These are phyloP conservation scores for Puccinia polysora DNA, from an alignment of 1,284 basidiomycete genomes.

Conservation along the genomic window DNA sequence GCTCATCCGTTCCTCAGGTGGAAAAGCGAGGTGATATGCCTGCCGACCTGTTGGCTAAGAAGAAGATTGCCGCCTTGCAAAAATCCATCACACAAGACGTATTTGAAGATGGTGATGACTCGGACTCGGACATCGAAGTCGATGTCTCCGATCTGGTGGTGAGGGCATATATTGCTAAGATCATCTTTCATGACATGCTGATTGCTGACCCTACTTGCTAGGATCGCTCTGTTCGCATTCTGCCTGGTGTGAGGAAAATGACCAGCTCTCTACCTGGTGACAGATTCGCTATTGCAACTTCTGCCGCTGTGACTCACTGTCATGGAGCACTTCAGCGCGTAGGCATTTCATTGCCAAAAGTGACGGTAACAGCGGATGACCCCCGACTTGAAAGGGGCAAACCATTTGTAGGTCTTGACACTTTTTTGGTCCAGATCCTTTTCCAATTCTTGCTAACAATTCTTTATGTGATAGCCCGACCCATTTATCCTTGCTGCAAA, in stretches of 20 bases:
- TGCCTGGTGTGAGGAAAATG: conserved; percentile 67
- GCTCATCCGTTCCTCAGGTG: too few species aligned
- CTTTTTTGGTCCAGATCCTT: not conserved
- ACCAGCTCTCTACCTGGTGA: conserved; percentile 66
- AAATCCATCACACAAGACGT: conserved; percentile 50
- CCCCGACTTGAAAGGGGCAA: conserved; percentile 54
- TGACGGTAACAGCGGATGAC: conserved; percentile 75
- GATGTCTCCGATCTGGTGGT: conserved; percentile 53
- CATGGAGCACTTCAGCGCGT: conserved; percentile 68
- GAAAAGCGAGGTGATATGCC: too few species aligned
- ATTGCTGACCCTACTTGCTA: conserved; percentile 1
- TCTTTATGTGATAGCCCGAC: too few species aligned
- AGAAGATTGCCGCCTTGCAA: too few species aligned
- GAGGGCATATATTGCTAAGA: conserved; percentile 58
- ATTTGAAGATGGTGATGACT: conserved; percentile 60
- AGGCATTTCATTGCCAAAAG: conserved; percentile 65
- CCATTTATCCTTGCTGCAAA: conserved; percentile 70
- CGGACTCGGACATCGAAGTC: conserved; percentile 48
- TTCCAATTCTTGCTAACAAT: too few species aligned
- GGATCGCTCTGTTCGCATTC: conserved; percentile 60
- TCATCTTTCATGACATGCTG: not conserved
- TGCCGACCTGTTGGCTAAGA: too few species aligned
- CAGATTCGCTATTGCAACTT: conserved; percentile 69
- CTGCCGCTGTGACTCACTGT: conserved; percentile 66
- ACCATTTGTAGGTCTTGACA: conserved; percentile 48